Base-by-base conservation (phyloP, 1,284 basidiomycete species). In the Microbotryum lychnidis-dioicae region DNA sequence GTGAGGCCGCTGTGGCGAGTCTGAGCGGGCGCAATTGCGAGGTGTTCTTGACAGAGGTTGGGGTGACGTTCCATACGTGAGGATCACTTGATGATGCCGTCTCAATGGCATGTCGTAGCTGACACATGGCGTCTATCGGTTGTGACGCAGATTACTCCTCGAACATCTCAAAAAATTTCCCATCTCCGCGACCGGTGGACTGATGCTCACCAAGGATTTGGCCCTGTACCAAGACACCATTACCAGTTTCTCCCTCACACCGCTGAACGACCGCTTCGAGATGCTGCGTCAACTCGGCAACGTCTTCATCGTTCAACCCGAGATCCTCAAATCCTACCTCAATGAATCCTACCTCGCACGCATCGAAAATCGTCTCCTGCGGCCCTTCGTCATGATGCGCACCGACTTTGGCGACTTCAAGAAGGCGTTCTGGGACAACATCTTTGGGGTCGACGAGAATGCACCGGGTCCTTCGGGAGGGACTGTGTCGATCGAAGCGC, bases 171-270 rank as follows among this genome's bases (percentile, higher is more conserved):
- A 89, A 73, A 97, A 91, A 77, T 98, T 94, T 78, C 89, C 91
- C 1, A 91, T 99, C 59, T 97, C 87, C 71, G 92, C 92, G 0
- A 91, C 92, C 0, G 96, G 96, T 53, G 96, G 94, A 6, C 80
- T 99, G 55, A 96, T 98, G 89, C 84, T 99, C 47, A 94, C 94
- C 25, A 97, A 97, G 90, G 96, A 99, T 74, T 82, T 99, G 66
- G 96, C 94, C 69, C 86, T 89, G 50, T 99, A 98, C 73, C 96
- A 98, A 79, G 96, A 98, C 70, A 84, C 84, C 2, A 84, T 97
- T 66, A 79, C 81, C 62, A 84, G 83, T 16, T 97, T 94, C 76
- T 81, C 81, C 37, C 86, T 96, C 49, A 82, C 89, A 1, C 81
- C 88, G 2, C 80, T 99, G 4, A 84, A 87, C 65, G 94, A 97